phyloP scores from a whole-genome alignment of 2,329 filamentous ascomycete genomes.

The Cladosporium sp. region DNA sequence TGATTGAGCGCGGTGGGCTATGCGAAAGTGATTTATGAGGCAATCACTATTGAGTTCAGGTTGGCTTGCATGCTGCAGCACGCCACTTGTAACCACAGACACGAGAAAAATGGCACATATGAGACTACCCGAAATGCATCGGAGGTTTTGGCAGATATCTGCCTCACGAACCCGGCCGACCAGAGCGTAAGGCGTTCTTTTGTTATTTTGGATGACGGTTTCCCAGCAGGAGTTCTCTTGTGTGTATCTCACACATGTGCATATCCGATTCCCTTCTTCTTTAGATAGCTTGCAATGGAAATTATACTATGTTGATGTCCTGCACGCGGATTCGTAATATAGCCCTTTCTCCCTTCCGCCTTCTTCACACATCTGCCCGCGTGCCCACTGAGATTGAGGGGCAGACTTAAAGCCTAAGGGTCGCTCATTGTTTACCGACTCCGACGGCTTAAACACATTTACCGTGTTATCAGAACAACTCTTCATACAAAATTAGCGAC shows the following conservation, averaged over 20 bases:
- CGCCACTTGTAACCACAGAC: background rate
- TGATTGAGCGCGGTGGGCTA: conserved; percentile 51
- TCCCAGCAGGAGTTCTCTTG: conserved; percentile 2
- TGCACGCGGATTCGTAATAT: background rate
- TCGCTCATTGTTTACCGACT: background rate
- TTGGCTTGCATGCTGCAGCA: background rate
- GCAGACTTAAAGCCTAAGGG: conserved; percentile 1
- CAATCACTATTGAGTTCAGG: background rate
- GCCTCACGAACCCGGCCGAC: background rate
- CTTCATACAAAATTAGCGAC: too few species aligned
- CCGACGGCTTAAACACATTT: background rate
- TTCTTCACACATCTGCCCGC: background rate
- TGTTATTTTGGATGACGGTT: background rate
- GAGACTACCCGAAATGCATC: background rate
- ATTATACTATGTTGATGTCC: background rate
- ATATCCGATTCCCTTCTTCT: background rate
- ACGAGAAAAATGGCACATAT: background rate
- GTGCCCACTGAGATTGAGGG: background rate
- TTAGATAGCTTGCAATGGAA: background rate
- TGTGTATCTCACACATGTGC: conserved; percentile 1
- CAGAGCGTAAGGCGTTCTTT: background rate
- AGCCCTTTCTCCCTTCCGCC: background rate
- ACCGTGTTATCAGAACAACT: background rate
- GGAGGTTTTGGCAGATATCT: background rate
- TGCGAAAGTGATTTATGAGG: background rate